Conservation (phyloP, 768 basidiomycete genomes). For the Tricholoma terreum region DNA sequence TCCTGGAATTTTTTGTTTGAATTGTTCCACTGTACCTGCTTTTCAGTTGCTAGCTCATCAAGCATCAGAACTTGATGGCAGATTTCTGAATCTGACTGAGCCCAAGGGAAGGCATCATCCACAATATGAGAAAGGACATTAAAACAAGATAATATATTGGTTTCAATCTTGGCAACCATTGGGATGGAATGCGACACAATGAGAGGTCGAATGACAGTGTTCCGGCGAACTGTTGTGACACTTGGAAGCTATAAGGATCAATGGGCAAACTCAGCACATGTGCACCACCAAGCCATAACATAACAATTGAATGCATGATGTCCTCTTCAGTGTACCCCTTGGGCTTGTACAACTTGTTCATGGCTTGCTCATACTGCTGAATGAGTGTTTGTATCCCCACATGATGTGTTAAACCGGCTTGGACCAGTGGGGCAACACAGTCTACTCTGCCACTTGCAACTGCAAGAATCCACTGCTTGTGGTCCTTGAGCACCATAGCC, state of each 20-base stretch:
- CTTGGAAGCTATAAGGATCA: constrained; percentile 13
- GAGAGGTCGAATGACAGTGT: background rate
- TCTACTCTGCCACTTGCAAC: constrained; percentile 11
- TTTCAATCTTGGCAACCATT: background rate
- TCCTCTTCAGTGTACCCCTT: constrained; percentile 15
- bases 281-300: constrained; percentile 8
- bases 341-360: constrained; percentile 11
- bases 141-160: constrained; percentile 3
- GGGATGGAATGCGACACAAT: background rate
- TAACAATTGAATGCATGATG: constrained; percentile 8
- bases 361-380: constrained; percentile 5
- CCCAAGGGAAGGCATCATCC: background rate
- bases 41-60: too few relatives aligned
- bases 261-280: constrained; percentile 11
- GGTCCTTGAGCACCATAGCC: background rate
- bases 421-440: constrained; percentile 10
- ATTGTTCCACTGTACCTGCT: constrained; percentile 5
- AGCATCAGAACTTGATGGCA: constrained; percentile 9
- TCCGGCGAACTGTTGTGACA: constrained; percentile 5
- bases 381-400: constrained; percentile 4
- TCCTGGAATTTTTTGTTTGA: constrained; percentile 4
- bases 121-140: background rate
- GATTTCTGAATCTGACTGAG: background rate
- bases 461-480: constrained; percentile 14
- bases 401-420: constrained; percentile 4